Percentiles rank a stretch among this genome's conserved stretches.
Evolutionary conservation across 371 early-diverging fungal genomes (phyloP).

Genomic region (Haplosporangium sp.): DNA sequence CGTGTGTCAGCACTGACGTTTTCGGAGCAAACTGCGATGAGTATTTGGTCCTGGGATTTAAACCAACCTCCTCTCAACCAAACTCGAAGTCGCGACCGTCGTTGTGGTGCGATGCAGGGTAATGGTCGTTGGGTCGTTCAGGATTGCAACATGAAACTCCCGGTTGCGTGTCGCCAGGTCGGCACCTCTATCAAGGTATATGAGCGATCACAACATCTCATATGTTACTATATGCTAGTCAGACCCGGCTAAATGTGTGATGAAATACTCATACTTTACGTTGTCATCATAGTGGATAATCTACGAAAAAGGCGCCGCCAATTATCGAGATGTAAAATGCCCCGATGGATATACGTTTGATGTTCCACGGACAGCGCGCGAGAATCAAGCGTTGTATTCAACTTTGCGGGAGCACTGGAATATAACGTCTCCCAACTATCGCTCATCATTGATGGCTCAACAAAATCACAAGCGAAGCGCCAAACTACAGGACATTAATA

Average conservation of each 20-base stretch:
- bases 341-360: conserved; percentile 40
- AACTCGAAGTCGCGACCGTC: conserved; percentile 20
- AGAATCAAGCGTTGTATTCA: conserved; percentile 29
- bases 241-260: no score
- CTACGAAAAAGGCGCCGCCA: conserved; percentile 29
- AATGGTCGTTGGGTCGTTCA: conserved; percentile 51
- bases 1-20: conserved; percentile 17
- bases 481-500: not conserved
- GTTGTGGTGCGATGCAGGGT: conserved; percentile 48
- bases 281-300: conserved; percentile 32
- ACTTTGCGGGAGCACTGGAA: conserved; percentile 25
- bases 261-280: not conserved
- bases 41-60: conserved; percentile 52
- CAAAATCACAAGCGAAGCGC: not conserved
- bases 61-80: conserved; percentile 32
- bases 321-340: conserved; percentile 48
- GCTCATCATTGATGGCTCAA: not conserved
- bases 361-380: conserved; percentile 42
- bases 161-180: conserved; percentile 42
- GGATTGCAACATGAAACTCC: conserved; percentile 44
- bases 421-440: conserved; percentile 8
- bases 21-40: conserved; percentile 41
- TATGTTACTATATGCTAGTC: not conserved
- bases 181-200: conserved; percentile 33
- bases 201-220: not conserved